Conservation (phyloP, 169 alveolate species). For the Eimeria acervulina region DNA sequence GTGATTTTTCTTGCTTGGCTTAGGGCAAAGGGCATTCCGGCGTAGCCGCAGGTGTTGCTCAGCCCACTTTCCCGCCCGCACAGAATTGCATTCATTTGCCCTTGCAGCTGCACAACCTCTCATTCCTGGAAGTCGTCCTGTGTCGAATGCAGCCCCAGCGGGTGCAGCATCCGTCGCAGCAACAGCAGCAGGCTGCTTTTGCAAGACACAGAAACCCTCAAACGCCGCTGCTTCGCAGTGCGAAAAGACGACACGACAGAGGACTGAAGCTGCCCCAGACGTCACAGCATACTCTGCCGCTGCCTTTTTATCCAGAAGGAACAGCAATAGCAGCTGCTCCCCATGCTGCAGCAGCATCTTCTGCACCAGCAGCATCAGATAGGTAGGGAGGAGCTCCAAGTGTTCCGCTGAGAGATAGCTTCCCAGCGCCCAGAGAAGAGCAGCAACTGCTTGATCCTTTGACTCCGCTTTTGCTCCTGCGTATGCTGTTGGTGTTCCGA, state of each 20-base stretch:
- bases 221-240: slow-evolving; percentile 42
- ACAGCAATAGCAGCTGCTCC: slow-evolving; percentile 51
- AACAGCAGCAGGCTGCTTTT: slow-evolving; percentile 7
- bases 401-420: slow-evolving; percentile 33
- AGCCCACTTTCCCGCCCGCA: background rate
- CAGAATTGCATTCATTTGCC: background rate
- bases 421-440: slow-evolving; percentile 3
- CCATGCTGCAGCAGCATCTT: slow-evolving; percentile 60
- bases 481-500: background rate
- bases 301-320: slow-evolving; percentile 50
- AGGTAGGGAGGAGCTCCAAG: slow-evolving; percentile 28
- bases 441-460: background rate
- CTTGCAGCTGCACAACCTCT: background rate
- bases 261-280: slow-evolving; percentile 56
- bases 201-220: slow-evolving; percentile 31
- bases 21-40: background rate
- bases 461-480: background rate
- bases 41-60: background rate
- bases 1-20: background rate
- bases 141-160: background rate
- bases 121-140: background rate
- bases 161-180: slow-evolving; percentile 1
- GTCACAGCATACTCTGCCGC: slow-evolving; percentile 57
- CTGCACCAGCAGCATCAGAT: slow-evolving; percentile 43
- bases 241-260: slow-evolving; percentile 43